phyloP scores from a whole-genome alignment of 1,284 basidiomycete species.

The Thelephora terrestris region DNA sequence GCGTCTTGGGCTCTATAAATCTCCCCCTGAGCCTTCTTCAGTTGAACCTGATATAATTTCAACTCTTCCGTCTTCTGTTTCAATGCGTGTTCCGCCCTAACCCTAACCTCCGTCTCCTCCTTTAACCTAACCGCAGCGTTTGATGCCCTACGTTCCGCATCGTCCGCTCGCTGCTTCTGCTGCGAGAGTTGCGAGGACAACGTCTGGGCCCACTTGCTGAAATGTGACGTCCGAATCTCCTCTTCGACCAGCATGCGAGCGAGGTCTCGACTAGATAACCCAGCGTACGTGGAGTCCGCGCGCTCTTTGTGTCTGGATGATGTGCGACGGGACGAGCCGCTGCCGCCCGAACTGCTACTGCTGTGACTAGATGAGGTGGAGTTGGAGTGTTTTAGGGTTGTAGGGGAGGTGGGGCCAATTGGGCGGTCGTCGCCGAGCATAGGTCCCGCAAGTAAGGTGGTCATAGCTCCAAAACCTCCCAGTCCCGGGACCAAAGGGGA shows the following conservation, averaged over 20 bases:
- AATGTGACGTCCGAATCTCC: conserved; percentile 19
- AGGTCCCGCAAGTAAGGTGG: no score
- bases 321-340: no score
- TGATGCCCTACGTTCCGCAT: conserved; percentile 33
- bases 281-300: conserved; percentile 1
- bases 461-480: no score
- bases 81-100: conserved; percentile 39
- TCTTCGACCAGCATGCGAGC: conserved; percentile 21
- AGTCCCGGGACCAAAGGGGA: no score
- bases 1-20: conserved; percentile 21
- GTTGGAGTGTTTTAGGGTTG: no score
- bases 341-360: no score
- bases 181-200: conserved; percentile 26
- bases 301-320: background rate
- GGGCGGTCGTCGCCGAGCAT: no score
- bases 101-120: conserved; percentile 42
- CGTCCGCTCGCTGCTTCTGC: conserved; percentile 34
- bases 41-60: conserved; percentile 24
- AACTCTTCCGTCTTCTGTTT: conserved; percentile 32
- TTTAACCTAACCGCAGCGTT: conserved; percentile 43
- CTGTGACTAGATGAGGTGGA: no score
- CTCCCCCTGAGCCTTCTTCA: conserved; percentile 24
- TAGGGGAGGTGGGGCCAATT: no score
- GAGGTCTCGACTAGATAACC: conserved; percentile 13
- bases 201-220: conserved; percentile 18